A percentile compares a stretch with the other conserved stretches of the same genome.
phyloP scores from a whole-genome alignment of 305 asterid species.

The Ajuga reptans region DNA sequence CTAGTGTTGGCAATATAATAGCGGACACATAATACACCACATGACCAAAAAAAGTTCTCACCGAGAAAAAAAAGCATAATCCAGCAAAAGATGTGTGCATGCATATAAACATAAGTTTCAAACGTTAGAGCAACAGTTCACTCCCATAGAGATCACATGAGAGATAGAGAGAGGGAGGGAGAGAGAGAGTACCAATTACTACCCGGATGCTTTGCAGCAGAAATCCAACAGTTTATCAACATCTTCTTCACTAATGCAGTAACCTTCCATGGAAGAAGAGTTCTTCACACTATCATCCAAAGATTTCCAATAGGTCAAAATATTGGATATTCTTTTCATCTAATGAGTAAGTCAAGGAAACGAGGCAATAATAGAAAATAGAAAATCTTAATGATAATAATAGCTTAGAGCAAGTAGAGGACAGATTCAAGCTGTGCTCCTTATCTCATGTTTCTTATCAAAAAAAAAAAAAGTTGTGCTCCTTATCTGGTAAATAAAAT shows the following conservation, averaged over 20 bases:
- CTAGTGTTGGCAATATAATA: background rate
- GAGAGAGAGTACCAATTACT: background rate
- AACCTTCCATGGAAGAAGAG: slow-evolving; percentile 26
- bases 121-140: background rate
- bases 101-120: background rate
- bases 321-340: slow-evolving; percentile 45
- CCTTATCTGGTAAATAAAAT: background rate
- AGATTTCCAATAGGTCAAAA: slow-evolving; percentile 49
- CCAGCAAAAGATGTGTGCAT: background rate
- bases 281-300: slow-evolving; percentile 35
- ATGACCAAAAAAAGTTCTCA: background rate
- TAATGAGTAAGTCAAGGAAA: slow-evolving; percentile 37
- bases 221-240: slow-evolving; percentile 49
- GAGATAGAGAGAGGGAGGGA: background rate
- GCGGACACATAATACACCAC: background rate
- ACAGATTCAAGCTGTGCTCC: background rate
- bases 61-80: background rate
- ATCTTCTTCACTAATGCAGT: slow-evolving; percentile 40
- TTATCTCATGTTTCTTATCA: too few species aligned
- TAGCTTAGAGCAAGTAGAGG: background rate
- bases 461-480: too few species aligned
- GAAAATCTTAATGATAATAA: slow-evolving; percentile 2
- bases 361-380: slow-evolving; percentile 18
- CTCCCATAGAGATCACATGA: background rate
- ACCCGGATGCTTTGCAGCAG: slow-evolving; percentile 38